Percentiles rank a stretch among this genome's conserved stretches.
These are phyloP conservation scores for Pyrenopolyporus hunteri DNA, from an alignment of 495 filamentous ascomycete genomes.

Conservation along the genomic window DNA sequence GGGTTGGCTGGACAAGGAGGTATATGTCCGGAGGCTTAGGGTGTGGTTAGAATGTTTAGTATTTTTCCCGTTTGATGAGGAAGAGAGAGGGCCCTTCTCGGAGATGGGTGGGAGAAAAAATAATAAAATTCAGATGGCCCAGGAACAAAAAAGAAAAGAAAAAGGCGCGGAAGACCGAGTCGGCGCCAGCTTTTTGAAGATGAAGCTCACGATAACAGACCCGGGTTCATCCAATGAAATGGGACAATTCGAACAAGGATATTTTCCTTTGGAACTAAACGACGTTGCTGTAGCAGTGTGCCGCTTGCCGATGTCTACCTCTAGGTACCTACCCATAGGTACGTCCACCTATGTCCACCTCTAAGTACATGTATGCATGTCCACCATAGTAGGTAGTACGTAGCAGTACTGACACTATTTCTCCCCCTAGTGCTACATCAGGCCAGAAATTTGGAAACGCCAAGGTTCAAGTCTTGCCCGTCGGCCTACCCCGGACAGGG, in stretches of 20 bases:
- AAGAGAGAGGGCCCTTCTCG: constrained; percentile 2
- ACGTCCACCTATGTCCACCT: too few relatives aligned
- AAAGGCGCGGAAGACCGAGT: not conserved
- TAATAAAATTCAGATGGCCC: constrained; percentile 2
- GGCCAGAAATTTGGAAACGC: constrained; percentile 31
- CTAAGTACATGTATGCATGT: too few relatives aligned
- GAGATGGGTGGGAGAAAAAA: not conserved
- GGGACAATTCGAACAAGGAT: constrained; percentile 19
- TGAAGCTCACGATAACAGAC: constrained; percentile 44
- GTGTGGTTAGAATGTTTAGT: constrained; percentile 25
- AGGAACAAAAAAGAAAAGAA: constrained; percentile 9
- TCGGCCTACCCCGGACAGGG: constrained; percentile 21
- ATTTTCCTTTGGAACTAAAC: constrained; percentile 25
- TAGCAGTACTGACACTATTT: constrained; percentile 4
- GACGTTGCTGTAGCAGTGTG: constrained; percentile 31
- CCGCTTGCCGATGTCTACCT: constrained; percentile 36
- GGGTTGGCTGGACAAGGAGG: constrained; percentile 4
- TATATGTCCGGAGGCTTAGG: constrained; percentile 15
- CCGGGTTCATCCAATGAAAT: constrained; percentile 28
- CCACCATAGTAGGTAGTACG: too few relatives aligned
- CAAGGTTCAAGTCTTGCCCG: constrained; percentile 18
- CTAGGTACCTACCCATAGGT: too few relatives aligned
- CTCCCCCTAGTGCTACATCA: constrained; percentile 22
- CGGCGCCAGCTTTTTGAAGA: constrained; percentile 28
- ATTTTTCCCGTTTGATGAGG: constrained; percentile 16